These are phyloP conservation scores for Meyerozyma athensensis DNA, from an alignment of 1,139 yeast species.

Conservation along the genomic window DNA sequence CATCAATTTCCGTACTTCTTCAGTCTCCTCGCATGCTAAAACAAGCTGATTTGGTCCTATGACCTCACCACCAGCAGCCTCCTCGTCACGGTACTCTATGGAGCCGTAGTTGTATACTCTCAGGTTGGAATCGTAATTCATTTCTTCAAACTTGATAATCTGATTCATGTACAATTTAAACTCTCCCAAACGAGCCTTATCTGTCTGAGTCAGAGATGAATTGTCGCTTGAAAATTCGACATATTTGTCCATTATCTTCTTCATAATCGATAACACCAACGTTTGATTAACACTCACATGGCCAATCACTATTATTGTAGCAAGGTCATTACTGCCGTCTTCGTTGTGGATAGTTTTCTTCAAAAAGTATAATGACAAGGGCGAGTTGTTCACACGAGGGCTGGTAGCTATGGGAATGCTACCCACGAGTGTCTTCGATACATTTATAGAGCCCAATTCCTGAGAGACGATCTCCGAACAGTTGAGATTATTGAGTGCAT, in stretches of 20 bases:
- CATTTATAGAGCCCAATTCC: conserved; percentile 50
- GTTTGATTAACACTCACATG: conserved; percentile 41
- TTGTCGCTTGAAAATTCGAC: conserved; percentile 30
- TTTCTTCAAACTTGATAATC: conserved; percentile 47
- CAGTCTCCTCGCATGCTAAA: conserved; percentile 45
- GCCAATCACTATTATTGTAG: conserved; percentile 46
- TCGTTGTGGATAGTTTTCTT: conserved; percentile 37
- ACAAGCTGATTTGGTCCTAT: conserved; percentile 38
- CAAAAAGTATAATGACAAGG: conserved; percentile 44
- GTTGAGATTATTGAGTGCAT: conserved; percentile 36
- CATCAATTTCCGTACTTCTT: conserved; percentile 57
- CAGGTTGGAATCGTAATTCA: conserved; percentile 36
- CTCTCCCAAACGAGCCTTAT: conserved; percentile 35
- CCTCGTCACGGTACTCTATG: conserved; percentile 15
- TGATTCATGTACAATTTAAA: conserved; percentile 51
- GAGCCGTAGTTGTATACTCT: conserved; percentile 35
- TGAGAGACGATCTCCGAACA: conserved; percentile 53
- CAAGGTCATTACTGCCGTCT: conserved; percentile 46
- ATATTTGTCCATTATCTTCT: conserved; percentile 47
- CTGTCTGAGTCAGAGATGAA: conserved; percentile 6
- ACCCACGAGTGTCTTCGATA: conserved; percentile 43
- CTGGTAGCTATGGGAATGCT: conserved; percentile 33
- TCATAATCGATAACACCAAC: conserved; percentile 42
- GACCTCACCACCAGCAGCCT: conserved; percentile 14
- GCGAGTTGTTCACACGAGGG: conserved; percentile 25